phyloP scores from a whole-genome alignment of 2,329 filamentous ascomycete species.

The Sporothrix dimorphospora region DNA sequence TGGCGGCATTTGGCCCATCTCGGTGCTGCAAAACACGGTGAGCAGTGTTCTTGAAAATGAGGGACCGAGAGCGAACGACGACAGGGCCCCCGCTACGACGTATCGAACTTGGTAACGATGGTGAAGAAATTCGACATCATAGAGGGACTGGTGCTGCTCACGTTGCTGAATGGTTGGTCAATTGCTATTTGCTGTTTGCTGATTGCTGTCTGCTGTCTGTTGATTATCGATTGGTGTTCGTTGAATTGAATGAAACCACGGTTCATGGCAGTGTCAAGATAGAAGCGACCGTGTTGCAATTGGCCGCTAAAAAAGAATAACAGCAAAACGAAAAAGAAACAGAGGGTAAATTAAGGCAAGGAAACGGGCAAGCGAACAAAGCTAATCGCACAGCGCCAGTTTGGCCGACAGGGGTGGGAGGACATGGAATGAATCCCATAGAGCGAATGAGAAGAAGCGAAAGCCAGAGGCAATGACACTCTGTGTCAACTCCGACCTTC shows the following conservation, averaged over 20 bases:
- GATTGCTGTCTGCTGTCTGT: background rate
- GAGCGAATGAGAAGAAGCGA: background rate
- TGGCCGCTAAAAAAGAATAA: background rate
- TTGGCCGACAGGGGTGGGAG: background rate
- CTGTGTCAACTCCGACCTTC: background rate
- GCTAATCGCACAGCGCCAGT: background rate
- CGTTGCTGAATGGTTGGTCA: background rate
- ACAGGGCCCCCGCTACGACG: background rate
- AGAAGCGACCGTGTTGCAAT: background rate
- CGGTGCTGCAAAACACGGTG: background rate
- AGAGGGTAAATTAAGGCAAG: background rate
- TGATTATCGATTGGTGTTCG: background rate
- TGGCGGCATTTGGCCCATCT: background rate
- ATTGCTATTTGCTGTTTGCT: background rate
- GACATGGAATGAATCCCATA: background rate
- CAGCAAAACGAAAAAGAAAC: background rate
- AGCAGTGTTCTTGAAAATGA: background rate
- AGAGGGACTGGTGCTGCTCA: background rate
- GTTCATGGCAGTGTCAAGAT: background rate
- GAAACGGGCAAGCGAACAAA: background rate
- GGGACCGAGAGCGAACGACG: too few relatives aligned
- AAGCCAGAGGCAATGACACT: background rate
- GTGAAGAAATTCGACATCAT: background rate
- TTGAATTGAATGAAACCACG: background rate
- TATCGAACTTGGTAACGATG: background rate